Evolutionary conservation across 164 flowering plant genomes (phyloP).

Genomic region (Buxus sempervirens): DNA sequence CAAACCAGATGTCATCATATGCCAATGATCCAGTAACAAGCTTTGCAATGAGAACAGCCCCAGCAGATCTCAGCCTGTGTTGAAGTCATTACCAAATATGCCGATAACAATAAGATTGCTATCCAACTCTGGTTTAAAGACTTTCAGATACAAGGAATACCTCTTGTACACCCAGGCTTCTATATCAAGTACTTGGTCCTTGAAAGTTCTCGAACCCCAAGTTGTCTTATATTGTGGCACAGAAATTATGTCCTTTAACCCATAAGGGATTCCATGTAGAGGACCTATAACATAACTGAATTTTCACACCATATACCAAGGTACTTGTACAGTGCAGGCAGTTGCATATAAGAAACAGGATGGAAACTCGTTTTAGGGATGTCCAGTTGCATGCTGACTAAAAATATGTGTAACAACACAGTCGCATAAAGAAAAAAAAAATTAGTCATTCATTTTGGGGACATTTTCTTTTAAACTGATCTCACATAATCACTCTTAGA

Average conservation of each 20-base stretch:
- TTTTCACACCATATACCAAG: background rate
- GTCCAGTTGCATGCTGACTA: background rate
- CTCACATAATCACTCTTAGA: background rate
- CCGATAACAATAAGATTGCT: background rate
- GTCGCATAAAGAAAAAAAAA: no score
- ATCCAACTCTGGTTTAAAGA: background rate
- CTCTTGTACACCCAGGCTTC: slow-evolving; percentile 97
- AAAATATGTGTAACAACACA: no score
- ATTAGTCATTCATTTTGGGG: background rate
- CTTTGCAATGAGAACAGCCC: slow-evolving; percentile 88
- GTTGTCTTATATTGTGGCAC: slow-evolving; percentile 82
- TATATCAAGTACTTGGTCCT: slow-evolving; percentile 71
- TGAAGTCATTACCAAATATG: background rate
- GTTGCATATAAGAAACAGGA: background rate
- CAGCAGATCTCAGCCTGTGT: slow-evolving; percentile 70
- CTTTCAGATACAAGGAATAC: slow-evolving; percentile 21
- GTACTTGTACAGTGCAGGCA: background rate
- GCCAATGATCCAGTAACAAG: slow-evolving; percentile 89
- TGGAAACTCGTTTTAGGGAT: background rate
- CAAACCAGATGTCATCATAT: slow-evolving; percentile 96
- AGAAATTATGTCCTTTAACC: slow-evolving; percentile 84
- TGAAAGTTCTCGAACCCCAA: slow-evolving; percentile 80
- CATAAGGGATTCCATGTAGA: slow-evolving; percentile 96
- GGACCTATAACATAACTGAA: slow-evolving; percentile 50
- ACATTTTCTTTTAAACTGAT: background rate